Conservation (phyloP, 495 filamentous ascomycete genomes). For the Lindgomyces ingoldianus region DNA sequence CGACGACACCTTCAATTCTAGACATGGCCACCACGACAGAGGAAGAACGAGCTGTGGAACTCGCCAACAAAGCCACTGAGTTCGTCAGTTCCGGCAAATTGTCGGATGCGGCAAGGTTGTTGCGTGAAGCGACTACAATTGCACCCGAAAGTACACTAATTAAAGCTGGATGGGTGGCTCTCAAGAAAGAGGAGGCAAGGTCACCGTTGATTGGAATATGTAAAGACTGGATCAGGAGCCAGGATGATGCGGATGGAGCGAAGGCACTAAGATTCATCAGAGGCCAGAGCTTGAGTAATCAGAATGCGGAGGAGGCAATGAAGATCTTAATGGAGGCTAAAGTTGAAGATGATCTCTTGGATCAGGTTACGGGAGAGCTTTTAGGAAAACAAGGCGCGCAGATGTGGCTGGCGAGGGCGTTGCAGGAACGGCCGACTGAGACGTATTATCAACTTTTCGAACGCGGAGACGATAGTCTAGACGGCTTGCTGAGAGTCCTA, state of each 20-base stretch:
- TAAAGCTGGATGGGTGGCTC: constrained; percentile 54
- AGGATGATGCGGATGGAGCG: constrained; percentile 59
- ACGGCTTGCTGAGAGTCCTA: constrained; percentile 58
- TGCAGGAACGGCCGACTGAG: constrained; percentile 55
- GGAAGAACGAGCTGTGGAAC: constrained; percentile 29
- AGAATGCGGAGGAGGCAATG: constrained; percentile 57
- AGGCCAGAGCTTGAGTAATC: constrained; percentile 54
- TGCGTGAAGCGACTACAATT: constrained; percentile 65
- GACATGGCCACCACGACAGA: constrained; percentile 32
- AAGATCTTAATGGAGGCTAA: constrained; percentile 55
- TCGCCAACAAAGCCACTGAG: constrained; percentile 23
- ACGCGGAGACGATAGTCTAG: constrained; percentile 62
- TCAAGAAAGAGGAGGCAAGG: constrained; percentile 52
- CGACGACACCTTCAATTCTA: background rate
- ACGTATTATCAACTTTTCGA: constrained; percentile 60
- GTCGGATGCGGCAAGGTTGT: constrained; percentile 49
- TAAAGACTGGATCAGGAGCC: constrained; percentile 53
- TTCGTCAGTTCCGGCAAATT: constrained; percentile 25
- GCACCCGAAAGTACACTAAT: constrained; percentile 58
- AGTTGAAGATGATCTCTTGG: constrained; percentile 49
- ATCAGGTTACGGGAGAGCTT: constrained; percentile 62
- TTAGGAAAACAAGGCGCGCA: constrained; percentile 59
- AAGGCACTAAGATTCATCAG: constrained; percentile 59
- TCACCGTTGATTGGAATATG: constrained; percentile 57
- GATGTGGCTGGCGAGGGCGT: constrained; percentile 53